Base-by-base conservation (phyloP, 148 eudicot species). In the Silene latifolia region DNA sequence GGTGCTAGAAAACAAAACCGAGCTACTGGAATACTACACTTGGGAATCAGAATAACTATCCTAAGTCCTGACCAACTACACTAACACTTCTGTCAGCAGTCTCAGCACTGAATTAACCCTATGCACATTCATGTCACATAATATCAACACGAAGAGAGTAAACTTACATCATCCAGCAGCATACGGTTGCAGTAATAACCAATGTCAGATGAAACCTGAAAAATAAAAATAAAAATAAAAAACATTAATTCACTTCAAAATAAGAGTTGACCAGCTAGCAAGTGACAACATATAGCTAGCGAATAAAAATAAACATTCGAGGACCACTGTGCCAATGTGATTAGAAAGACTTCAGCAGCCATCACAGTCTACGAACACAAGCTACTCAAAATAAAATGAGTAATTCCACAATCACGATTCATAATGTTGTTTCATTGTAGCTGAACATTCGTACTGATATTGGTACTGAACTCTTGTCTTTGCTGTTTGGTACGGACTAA, bases 121-220 rank as follows among this genome's bases (percentile, higher is more conserved):
- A 53, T 35, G 44, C 19, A 48, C 39, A 68, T 32, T 60, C 18
- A 53, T 70, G 4, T 46, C 35, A 62, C 6, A 8, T 24, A 25
- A 64, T 32, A 15, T 64, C 8, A 32, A 32, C 39, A 66, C 14
- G 32, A 29, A 51, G 18, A 72, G 54, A 59, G 44, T 5, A 68
- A 44, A 86, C 98, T 91, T 86, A 94, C 98, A 94, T 94, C 98
- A 94, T 88, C 97, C 98, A 94, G 73, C 97, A 91, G 80, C 97
- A 94, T 25, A 90, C 97, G 42, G 89, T 87, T 14, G 98, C 98
- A 27, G 98, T 91, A 60, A 86, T 77, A 67, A 94, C 78, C 88
- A 91, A 81, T 61, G 98, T 94, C 35, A 89, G 67, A 76, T 91
- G 98, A 70, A 94, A 78, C 92, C 98, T 94, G 93, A 85, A 90